Evolutionary conservation across 129 eudicot species (phyloP), one percentile per base, ranked within the genome.

Genomic region (Silybum marianum): DNA sequence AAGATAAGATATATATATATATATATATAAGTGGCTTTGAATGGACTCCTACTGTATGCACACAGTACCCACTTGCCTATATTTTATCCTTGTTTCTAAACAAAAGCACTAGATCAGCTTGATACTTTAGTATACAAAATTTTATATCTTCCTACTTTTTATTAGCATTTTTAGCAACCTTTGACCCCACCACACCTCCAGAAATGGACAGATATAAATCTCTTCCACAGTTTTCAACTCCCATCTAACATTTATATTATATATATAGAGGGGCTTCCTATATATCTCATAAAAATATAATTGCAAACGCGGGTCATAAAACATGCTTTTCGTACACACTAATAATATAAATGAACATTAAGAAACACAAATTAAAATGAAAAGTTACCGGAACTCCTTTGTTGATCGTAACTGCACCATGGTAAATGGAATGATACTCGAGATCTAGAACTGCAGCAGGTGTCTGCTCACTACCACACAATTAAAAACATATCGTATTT

Each of bases 11-110:
- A 28, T 28, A 28, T 28, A 28, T 28, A 28, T 26, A 26, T 26
- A 26, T 28, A 28, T 28, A 28, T 28, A 42, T 72, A 73, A 74
- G 79, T 74, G 73, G 79, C 68, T 81, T 65, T 73, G 38, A 75
- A 46, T 68, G 76, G 76, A 82, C 77, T 75, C 65, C 81, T 71
- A 71, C 48, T 75, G 81, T 69, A 75, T 69, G 77, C 71, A 75
- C 85, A 75, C 71, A 75, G 24, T 67, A 74, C 69, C 85, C 76
- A 82, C 71, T 82, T 51, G 42, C 71, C 22, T 8, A 32, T 32
- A 44, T 30, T 68, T 42, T 74, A 81, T 13, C 32, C 73, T 63
- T 73, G 46, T 69, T 66, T 46, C 65, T 12, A 60, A 74, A 38
- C 25, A 36, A 42, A 26, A 66, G 23, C 66, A 81, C 69, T 80